These are phyloP conservation scores for Alternaria alternata DNA, from an alignment of 2,329 filamentous ascomycete species.

Conservation along the genomic window DNA sequence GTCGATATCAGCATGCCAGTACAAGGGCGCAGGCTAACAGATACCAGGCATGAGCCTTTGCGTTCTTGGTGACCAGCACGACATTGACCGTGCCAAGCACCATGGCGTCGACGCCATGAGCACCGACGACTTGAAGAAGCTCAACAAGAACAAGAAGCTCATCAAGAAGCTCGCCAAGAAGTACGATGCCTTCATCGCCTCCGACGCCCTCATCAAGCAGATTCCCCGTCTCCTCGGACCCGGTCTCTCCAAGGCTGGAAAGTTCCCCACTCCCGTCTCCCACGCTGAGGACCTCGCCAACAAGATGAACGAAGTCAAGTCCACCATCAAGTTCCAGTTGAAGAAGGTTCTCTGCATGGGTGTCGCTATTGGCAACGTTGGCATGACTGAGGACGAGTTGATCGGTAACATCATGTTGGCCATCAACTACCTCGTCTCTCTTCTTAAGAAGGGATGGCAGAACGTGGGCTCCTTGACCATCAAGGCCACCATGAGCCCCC, in stretches of 20 bases:
- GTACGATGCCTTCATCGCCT: constrained; percentile 99
- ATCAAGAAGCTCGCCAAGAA: constrained; percentile 99
- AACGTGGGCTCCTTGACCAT: constrained; percentile 99
- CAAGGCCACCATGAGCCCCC: constrained; percentile 99
- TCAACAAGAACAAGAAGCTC: constrained; percentile 99
- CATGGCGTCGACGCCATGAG: constrained; percentile 98
- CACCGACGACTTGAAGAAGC: constrained; percentile 99
- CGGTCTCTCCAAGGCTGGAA: constrained; percentile 74
- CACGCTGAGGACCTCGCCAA: constrained; percentile 91
- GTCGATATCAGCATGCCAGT: constrained; percentile 4
- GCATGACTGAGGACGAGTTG: constrained; percentile 95
- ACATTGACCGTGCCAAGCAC: constrained; percentile 99
- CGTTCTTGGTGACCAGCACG: constrained; percentile 92
- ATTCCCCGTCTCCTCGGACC: constrained; percentile 98
- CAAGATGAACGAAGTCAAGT: constrained; percentile 99
- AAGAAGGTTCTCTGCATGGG: constrained; percentile 99
- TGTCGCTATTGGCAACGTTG: constrained; percentile 98
- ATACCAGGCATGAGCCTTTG: constrained; percentile 53
- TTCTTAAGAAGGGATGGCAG: constrained; percentile 99
- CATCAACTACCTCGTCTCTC: constrained; percentile 99
- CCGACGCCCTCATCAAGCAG: constrained; percentile 98
- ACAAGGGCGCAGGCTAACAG: constrained; percentile 16
- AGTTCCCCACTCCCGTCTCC: constrained; percentile 99
- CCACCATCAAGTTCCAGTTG: constrained; percentile 99
- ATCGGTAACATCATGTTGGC: constrained; percentile 99